These are phyloP conservation scores for Scutellaria barbata DNA, from an alignment of 257 asterid species.

Conservation along the genomic window DNA sequence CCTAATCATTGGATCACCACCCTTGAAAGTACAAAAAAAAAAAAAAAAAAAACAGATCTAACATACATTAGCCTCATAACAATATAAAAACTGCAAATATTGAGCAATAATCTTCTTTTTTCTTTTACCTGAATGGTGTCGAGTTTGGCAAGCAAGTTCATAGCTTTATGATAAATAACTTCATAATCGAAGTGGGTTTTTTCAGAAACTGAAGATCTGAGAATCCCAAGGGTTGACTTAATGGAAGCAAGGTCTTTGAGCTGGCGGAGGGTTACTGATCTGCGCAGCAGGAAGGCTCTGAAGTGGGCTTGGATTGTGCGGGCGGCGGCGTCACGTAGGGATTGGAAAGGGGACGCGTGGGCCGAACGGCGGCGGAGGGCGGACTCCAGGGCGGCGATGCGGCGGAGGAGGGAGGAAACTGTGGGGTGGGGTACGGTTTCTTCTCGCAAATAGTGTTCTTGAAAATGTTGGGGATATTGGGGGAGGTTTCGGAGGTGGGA, in stretches of 20 bases:
- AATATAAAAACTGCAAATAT: background rate
- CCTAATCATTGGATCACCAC: slow-evolving; percentile 81
- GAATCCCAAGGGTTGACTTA: slow-evolving; percentile 54
- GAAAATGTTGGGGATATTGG: slow-evolving; percentile 29
- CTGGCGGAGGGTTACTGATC: slow-evolving; percentile 86
- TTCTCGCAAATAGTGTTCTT: slow-evolving; percentile 37
- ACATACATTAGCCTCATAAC: background rate
- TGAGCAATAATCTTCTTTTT: background rate
- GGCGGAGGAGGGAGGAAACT: slow-evolving; percentile 69
- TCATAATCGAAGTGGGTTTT: slow-evolving; percentile 48
- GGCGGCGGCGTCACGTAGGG: slow-evolving; percentile 82
- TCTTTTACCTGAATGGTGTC: slow-evolving; percentile 64
- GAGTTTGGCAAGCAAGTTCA: slow-evolving; percentile 61
- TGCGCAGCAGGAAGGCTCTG: slow-evolving; percentile 73
- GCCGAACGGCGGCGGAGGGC: slow-evolving; percentile 55
- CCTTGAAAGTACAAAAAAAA: slow-evolving; percentile 51
- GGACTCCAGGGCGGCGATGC: slow-evolving; percentile 73
- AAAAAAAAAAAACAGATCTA: slow-evolving; percentile 22
- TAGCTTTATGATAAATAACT: slow-evolving; percentile 47
- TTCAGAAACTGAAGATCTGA: slow-evolving; percentile 59
- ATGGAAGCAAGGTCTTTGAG: slow-evolving; percentile 77
- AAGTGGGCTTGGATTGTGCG: slow-evolving; percentile 77
- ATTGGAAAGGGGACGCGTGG: slow-evolving; percentile 39
- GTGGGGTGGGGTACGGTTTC: slow-evolving; percentile 37
- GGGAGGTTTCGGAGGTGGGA: slow-evolving; percentile 35